phyloP scores from a whole-genome alignment of 2,329 filamentous ascomycete species.

The Clonostachys byssicola region DNA sequence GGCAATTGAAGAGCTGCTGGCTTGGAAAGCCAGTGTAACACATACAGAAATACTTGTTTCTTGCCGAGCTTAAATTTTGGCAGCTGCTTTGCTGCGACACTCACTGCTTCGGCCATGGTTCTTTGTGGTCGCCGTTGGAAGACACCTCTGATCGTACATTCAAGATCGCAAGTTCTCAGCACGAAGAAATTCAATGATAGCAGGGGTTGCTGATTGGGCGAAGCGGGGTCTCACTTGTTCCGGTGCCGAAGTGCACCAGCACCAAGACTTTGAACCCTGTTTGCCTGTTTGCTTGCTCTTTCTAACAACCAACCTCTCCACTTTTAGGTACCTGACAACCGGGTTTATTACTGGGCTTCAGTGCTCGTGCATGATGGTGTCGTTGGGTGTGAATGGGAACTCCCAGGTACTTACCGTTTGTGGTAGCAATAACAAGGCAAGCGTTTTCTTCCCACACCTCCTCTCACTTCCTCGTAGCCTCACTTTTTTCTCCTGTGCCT shows the following conservation, averaged over 20 bases:
- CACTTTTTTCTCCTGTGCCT: neutral
- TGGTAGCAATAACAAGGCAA: neutral
- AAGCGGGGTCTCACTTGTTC: neutral
- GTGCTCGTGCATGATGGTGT: neutral
- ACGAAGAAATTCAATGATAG: too few species aligned
- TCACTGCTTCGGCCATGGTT: conserved; percentile 34
- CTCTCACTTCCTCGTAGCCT: neutral
- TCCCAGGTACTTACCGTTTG: neutral
- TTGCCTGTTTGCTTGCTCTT: neutral
- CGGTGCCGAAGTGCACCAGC: neutral
- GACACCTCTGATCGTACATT: too few species aligned
- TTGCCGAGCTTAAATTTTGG: conserved; percentile 43
- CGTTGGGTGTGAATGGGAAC: neutral
- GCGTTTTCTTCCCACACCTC: neutral
- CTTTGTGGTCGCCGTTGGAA: neutral
- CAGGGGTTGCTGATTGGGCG: neutral
- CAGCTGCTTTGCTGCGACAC: conserved; percentile 27
- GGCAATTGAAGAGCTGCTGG: neutral
- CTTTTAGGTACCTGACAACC: neutral
- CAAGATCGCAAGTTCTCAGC: too few species aligned
- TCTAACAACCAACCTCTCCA: neutral
- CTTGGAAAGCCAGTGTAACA: neutral
- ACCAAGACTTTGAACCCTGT: neutral
- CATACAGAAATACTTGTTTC: conserved; percentile 54
- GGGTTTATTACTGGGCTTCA: neutral